Conservation (phyloP, 2,329 filamentous ascomycete genomes). For the Colletotrichum chrysophilum region DNA sequence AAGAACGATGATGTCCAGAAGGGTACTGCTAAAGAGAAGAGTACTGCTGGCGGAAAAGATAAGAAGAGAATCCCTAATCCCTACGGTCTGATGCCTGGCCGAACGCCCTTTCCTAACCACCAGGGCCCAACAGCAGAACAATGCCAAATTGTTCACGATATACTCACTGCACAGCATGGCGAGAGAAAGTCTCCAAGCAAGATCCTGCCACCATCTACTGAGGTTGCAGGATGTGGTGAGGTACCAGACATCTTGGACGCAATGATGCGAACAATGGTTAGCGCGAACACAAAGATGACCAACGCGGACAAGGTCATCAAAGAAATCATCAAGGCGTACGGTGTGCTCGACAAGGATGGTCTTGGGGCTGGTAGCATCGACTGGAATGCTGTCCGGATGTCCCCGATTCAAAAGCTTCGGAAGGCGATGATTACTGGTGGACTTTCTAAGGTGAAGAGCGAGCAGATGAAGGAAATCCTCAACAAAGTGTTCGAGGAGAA, state of each 20-base stretch:
- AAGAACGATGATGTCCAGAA: background rate
- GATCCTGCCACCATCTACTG: conserved; percentile 72
- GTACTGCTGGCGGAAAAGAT: background rate
- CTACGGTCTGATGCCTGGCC: conserved; percentile 60
- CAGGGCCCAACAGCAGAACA: conserved; percentile 68
- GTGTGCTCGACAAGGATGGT: conserved; percentile 62
- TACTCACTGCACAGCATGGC: conserved; percentile 72
- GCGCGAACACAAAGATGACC: conserved; percentile 52
- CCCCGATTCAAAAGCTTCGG: conserved; percentile 65
- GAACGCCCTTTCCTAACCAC: conserved; percentile 73
- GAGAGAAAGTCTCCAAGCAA: conserved; percentile 66
- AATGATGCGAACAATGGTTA: conserved; percentile 57
- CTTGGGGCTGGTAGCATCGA: conserved; percentile 75
- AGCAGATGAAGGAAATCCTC: conserved; percentile 75
- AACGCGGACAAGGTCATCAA: conserved; percentile 69
- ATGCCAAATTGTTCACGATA: conserved; percentile 70
- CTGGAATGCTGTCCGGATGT: conserved; percentile 73
- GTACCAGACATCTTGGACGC: conserved; percentile 61
- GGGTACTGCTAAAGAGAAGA: background rate
- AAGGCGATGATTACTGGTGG: conserved; percentile 75
- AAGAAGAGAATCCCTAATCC: conserved; percentile 34
- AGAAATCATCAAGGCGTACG: conserved; percentile 69
- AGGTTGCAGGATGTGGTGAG: conserved; percentile 71
- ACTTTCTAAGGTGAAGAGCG: conserved; percentile 72
- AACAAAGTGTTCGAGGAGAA: conserved; percentile 76